Conservation (phyloP, 148 eudicot species). For the Camellia granthamiana region DNA sequence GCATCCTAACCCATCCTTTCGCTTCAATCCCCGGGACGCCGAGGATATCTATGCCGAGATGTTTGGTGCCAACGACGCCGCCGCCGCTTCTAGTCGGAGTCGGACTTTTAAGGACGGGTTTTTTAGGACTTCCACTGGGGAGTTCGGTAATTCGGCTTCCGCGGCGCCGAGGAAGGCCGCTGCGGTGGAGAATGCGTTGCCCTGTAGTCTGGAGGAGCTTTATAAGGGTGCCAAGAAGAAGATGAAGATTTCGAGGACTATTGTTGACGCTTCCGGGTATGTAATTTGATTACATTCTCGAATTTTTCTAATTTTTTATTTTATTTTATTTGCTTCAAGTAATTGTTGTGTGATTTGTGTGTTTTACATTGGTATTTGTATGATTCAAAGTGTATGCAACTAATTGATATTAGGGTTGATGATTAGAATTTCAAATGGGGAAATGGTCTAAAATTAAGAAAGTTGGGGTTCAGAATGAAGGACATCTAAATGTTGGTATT, state of each 20-base stretch:
- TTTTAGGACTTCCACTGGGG: slow-evolving; percentile 26
- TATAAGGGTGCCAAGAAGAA: slow-evolving; percentile 78
- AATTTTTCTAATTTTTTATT: neutral
- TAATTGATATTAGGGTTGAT: no score
- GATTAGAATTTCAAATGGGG: no score
- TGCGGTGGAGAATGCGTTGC: slow-evolving; percentile 67
- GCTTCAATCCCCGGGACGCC: slow-evolving; percentile 80
- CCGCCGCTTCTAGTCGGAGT: slow-evolving; percentile 24
- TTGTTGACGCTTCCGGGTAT: slow-evolving; percentile 63
- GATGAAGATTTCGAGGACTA: slow-evolving; percentile 84
- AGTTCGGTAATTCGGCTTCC: neutral
- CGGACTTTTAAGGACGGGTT: slow-evolving; percentile 35
- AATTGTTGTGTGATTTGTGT: no score
- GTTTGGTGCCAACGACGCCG: slow-evolving; percentile 41
- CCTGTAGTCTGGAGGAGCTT: slow-evolving; percentile 83
- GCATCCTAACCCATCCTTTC: slow-evolving; percentile 50
- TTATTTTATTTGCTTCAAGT: no score
- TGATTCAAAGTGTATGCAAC: no score
- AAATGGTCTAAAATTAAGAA: no score
- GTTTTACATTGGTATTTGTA: no score
- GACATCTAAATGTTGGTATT: no score
- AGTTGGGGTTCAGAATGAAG: no score
- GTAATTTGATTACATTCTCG: neutral
- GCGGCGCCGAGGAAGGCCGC: slow-evolving; percentile 49
- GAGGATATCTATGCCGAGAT: slow-evolving; percentile 86